Evolutionary conservation across 164 flowering plant species (phyloP), one percentile per base, ranked within the genome.

Genomic region (Vitis labrusca): DNA sequence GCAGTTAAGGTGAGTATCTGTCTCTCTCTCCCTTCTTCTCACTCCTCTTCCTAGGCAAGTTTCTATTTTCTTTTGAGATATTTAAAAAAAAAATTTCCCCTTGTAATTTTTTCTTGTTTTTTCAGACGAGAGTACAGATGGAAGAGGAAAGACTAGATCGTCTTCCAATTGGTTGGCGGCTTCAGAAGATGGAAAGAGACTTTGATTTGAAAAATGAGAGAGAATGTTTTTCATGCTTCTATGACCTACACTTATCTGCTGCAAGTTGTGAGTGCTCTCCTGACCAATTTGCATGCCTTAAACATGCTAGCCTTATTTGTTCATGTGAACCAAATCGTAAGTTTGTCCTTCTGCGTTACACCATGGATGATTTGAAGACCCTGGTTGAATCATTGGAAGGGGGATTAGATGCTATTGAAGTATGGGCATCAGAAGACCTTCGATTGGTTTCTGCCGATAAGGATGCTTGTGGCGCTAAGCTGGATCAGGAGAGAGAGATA

Each of bases 141-240:
- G 95, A 93, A 77, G 84, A 85, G 64, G 86, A 78, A 71, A 88
- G 93, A 80, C 66, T 87, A 69, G 74, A 84, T 53, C 23, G 65
- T 64, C 89, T 93, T 71, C 82, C 85, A 37, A 51, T 63, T 64
- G 23, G 52, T 65, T 66, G 73, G 12, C 78, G 50, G 67, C 68
- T 76, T 61, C 77, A 68, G 67, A 87, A 82, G 82, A 91, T 93
- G 93, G 91, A 84, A 59, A 73, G 51, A n/a, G 81, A 85, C 74
- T 84, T 87, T 66, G 95, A 88, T 71, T 44, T 76, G 44, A 76
- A 82, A 4, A 16, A 37, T 16, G 98, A 93, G 65, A 85, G 84
- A 71, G 98, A 93, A 71, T 93, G 98, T 48, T 80, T 84, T 72
- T 78, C 79, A 12, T 93, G 97, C 74, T 91, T 88, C 73, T 93